Base-by-base conservation (phyloP, 371 early-diverging fungal genomes). In the Mortierella sp. region DNA sequence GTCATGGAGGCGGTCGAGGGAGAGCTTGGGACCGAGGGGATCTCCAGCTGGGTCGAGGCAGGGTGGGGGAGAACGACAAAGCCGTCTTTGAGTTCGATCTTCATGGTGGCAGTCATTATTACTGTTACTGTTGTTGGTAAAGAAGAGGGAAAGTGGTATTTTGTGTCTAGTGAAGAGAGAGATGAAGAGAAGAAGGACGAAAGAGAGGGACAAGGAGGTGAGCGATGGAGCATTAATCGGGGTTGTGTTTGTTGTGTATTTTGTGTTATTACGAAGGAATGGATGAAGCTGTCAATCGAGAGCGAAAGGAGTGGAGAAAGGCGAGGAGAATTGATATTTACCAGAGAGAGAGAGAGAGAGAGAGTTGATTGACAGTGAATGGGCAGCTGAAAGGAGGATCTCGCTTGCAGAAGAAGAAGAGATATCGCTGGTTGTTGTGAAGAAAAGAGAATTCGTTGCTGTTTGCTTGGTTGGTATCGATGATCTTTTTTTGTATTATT, bases 71-170 rank as follows among this genome's bases (percentile, higher is more conserved):
- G 79, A 74, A 76, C 68, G 52, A 83, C 24, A 61, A 73, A 83
- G 53, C 53, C 55, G 53, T 72, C 76, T 26, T 83, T 73, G 70
- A 83, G 69, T 40, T 75, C 70, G 48, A 84, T 70, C 53, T 70
- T 79, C 70, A 84, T 52, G 43, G 58, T 66, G 13, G 76, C 67
- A 50, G 83, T 61, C 79, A 84, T 84, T 48, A 31, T 73, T 53
- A 43, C 7, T 45, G 39, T 22, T 16, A 10, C 8, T 39, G 53
- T 34, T 34, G 22, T 58, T 29, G 29, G 37, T 52, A 41, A 24
- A 29, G 43, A 40, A 14, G 55, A 37, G 26, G 24, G 22, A 34
- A 19, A 34, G n/a, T 34, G 8, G 43, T n/a, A 43, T 9, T 37
- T 24, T n/a, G n/a, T n/a, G n/a, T n/a, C n/a, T n/a, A n/a, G 31